Evolutionary conservation across 768 basidiomycete species (phyloP), one percentile per base, ranked within the genome.

Genomic region (Cyathus striatus): DNA sequence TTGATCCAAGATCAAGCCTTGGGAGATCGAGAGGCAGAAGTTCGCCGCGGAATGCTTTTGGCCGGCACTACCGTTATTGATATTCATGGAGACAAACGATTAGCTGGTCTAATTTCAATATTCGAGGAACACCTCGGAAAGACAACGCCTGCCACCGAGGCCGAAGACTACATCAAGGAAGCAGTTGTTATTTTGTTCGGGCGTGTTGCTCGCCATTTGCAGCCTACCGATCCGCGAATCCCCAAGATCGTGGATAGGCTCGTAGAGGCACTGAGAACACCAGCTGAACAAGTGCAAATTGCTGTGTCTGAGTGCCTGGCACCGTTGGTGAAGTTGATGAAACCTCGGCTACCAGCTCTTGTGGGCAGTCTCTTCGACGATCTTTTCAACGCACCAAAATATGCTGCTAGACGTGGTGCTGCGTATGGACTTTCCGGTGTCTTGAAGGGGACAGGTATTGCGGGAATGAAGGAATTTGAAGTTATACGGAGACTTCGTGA

Each of bases 231-330:
- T 59, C 48, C 71, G 4, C 83, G 93, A 1, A 80, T 96, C 32
- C 86, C 89, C 0, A 62, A 66, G 9, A 88, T 97, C 48, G 85
- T 97, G 6, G 81, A 90, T 47, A 73, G 92, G 7, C 70, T 98
- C 16, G 79, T 95, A 6, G 88, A 89, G 23, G 90, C 95, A 1
- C 70, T 99, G 44, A 86, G 86, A 62, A 98, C 94, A 0, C 96
- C 95, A 0, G 81, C 93, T 2, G 96, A 99, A 59, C 86, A 94
- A 57, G 96, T 99, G 0, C 95, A 98, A 59, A 84, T 90, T 35
- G 94, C 96, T 6, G 92, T 98, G 1, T 90, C 94, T 0, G 96
- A 97, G 45, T 98, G 95, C 65, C 70, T 99, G 3, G 85, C 90
- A 0, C 90, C 93, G 1, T 71, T 99, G 5, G 88, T 93, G 32